phyloP scores from a whole-genome alignment of 106 monocot genomes.

The Posidonia australis region DNA sequence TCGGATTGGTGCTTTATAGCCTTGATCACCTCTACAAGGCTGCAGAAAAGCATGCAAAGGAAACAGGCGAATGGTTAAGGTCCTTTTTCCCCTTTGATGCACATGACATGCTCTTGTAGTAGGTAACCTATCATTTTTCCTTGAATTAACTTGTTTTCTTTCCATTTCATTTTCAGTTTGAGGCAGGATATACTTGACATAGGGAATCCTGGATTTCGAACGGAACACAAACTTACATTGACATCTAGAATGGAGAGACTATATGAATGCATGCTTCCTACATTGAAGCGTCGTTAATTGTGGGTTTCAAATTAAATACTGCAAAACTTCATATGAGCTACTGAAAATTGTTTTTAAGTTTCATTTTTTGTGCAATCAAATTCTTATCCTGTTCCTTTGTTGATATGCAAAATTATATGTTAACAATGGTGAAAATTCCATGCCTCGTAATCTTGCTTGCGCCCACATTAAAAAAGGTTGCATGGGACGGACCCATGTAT shows the following conservation, averaged over 20 bases:
- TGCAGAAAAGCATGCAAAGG: slow-evolving; percentile 79
- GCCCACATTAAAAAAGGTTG: too few relatives aligned
- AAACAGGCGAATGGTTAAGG: slow-evolving; percentile 88
- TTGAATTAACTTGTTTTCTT: not conserved
- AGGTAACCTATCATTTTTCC: not conserved
- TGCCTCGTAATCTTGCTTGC: too few relatives aligned
- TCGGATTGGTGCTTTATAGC: slow-evolving; percentile 66
- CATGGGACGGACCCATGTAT: too few relatives aligned
- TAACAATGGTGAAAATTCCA: too few relatives aligned
- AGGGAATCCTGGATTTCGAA: slow-evolving; percentile 38
- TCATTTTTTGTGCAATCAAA: too few relatives aligned
- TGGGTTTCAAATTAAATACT: not conserved
- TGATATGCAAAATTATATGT: too few relatives aligned
- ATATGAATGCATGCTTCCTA: slow-evolving; percentile 76
- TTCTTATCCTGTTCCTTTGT: too few relatives aligned
- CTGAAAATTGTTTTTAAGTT: too few relatives aligned
- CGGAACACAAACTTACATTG: slow-evolving; percentile 43
- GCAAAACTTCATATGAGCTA: too few relatives aligned
- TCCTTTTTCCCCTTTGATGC: slow-evolving; percentile 5
- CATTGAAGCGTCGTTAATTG: slow-evolving; percentile 15
- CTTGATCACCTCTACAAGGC: slow-evolving; percentile 83
- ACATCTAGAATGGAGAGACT: slow-evolving; percentile 48
- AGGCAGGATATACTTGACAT: slow-evolving; percentile 60
- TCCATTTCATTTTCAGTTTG: slow-evolving; percentile 40
- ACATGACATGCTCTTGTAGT: not conserved